phyloP scores from a whole-genome alignment of 148 eudicot genomes.

The Fagopyrum esculentum region DNA sequence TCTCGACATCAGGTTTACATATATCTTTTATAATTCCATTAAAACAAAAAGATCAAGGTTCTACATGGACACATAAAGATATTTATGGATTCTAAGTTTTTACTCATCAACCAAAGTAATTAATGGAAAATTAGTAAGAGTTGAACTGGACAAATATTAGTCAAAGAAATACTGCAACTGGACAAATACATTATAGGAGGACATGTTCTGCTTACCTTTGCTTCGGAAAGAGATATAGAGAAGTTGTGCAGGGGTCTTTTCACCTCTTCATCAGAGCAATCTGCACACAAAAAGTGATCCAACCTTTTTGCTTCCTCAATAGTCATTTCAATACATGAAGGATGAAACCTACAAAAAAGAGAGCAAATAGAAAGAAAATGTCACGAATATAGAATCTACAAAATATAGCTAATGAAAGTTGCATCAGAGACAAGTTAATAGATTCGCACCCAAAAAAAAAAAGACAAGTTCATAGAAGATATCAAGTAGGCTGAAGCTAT shows the following conservation, averaged over 20 bases:
- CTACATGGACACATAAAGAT: background rate
- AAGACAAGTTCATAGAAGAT: background rate
- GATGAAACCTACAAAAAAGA: conserved; percentile 21
- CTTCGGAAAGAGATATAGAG: conserved; percentile 16
- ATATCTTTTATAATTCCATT: background rate
- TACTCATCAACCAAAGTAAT: background rate
- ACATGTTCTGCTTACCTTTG: conserved; percentile 18
- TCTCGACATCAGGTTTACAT: background rate
- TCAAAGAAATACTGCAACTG: background rate
- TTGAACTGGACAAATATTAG: background rate
- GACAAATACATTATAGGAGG: background rate
- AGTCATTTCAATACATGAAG: conserved; percentile 22
- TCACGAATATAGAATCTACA: background rate
- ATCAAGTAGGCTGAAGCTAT: background rate
- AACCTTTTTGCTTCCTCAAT: conserved; percentile 24
- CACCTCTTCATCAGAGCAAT: conserved; percentile 21
- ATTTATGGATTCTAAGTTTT: background rate
- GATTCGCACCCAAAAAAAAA: too few relatives aligned
- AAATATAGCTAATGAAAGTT: background rate
- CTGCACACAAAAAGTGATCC: conserved; percentile 21
- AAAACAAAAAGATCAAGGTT: background rate
- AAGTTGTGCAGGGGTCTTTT: conserved; percentile 19
- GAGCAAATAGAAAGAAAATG: background rate
- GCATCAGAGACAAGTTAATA: background rate
- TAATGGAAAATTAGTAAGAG: background rate